These are phyloP conservation scores for Santalum album DNA, from an alignment of 164 flowering plant species.

Conservation along the genomic window DNA sequence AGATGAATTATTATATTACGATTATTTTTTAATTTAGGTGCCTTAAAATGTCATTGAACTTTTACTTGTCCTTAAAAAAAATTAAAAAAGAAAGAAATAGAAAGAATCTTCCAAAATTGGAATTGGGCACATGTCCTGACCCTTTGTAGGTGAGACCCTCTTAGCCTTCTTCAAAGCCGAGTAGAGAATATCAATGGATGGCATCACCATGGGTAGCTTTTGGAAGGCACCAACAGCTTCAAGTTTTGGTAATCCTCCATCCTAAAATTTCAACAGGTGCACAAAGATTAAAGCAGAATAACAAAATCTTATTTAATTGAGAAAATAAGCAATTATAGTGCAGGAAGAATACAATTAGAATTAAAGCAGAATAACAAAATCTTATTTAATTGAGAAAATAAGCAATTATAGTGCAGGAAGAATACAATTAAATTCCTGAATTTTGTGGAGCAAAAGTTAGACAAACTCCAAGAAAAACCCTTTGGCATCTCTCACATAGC, in stretches of 20 bases:
- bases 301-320: neutral
- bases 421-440: too few relatives aligned
- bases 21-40: too few relatives aligned
- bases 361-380: neutral
- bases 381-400: neutral
- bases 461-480: too few relatives aligned
- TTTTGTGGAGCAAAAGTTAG: too few relatives aligned
- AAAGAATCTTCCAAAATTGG: neutral
- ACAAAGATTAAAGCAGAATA: neutral
- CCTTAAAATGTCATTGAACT: too few relatives aligned
- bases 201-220: constrained; percentile 96
- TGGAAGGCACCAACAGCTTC: constrained; percentile 87
- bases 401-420: neutral
- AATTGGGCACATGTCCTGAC: constrained; percentile 22
- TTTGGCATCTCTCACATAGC: too few relatives aligned
- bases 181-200: constrained; percentile 64
- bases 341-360: neutral
- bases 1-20: too few relatives aligned
- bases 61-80: too few relatives aligned
- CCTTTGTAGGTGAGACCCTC: constrained; percentile 73
- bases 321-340: neutral
- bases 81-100: too few relatives aligned
- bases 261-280: constrained; percentile 24
- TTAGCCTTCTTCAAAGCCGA: constrained; percentile 79
- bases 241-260: constrained; percentile 15